Evolutionary conservation across 441 rosid genomes (phyloP).

Genomic region (Erodium trifolium): DNA sequence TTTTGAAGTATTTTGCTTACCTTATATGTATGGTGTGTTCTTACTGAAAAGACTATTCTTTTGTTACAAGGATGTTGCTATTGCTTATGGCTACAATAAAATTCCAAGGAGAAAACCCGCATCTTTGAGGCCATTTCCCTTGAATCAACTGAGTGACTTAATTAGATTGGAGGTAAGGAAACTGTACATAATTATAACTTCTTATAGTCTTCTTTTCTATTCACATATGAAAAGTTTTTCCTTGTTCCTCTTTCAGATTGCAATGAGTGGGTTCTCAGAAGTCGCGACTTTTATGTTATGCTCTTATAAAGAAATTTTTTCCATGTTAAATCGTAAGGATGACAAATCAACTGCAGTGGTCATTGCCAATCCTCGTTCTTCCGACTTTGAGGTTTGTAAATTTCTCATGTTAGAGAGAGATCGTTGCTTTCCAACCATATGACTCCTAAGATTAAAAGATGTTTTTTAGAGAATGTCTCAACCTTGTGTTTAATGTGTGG

Average conservation of each 20-base stretch:
- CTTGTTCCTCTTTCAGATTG: slow-evolving; percentile 41
- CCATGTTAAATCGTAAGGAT: slow-evolving; percentile 58
- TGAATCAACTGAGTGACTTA: slow-evolving; percentile 77
- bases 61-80: slow-evolving; percentile 75
- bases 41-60: slow-evolving; percentile 13
- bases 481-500: neutral
- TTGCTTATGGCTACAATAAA: slow-evolving; percentile 85
- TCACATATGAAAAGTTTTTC: neutral
- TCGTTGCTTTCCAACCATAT: neutral
- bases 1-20: neutral
- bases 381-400: slow-evolving; percentile 85
- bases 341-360: slow-evolving; percentile 49
- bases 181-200: neutral
- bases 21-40: neutral
- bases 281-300: slow-evolving; percentile 78
- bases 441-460: no score
- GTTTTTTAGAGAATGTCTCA: neutral
- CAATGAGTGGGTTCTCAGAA: slow-evolving; percentile 69
- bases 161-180: slow-evolving; percentile 62
- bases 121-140: slow-evolving; percentile 61
- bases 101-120: slow-evolving; percentile 59
- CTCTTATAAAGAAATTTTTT: slow-evolving; percentile 59
- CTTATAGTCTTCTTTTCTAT: neutral
- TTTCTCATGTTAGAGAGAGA: neutral
- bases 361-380: slow-evolving; percentile 72